Evolutionary conservation across 2,329 filamentous ascomycete genomes (phyloP), one percentile per base, ranked within the genome.

Genomic region (Aspergillus texensis): DNA sequence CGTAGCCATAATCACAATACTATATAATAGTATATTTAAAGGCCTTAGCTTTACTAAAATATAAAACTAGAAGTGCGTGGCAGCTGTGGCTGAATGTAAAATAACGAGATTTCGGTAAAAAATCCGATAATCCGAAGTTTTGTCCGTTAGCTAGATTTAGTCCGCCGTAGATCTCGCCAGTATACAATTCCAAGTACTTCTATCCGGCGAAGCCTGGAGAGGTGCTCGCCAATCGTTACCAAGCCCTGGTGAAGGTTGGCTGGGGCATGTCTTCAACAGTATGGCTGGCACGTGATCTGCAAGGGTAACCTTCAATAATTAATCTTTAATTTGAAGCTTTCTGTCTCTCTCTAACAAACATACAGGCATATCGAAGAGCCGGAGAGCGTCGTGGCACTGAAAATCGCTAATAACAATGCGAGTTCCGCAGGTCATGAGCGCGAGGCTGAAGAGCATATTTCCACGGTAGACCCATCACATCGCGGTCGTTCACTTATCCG

Each of bases 401-500:
- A 76, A 66, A 73, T 76, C 3, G 48, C 53, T 21, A 74, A 74
- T 68, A 68, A 61, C 5, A 71, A 75, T 68, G 43, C 57, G n/a
- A 67, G 39, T 58, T 64, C 53, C 6, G 63, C 67, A 70, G 28
- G 60, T 64, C 60, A 71, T 67, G 74, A 78, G 67, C 68, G 75
- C 16, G 70, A 75, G 21, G 68, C 79, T 64, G 72, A 75, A 62
- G 65, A 74, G 48, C 74, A 74, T 52, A 75, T 81, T 59, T 68
- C 72, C 34, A 68, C 62, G 1, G 70, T 69, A 64, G 69, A 78
- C 57, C 69, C 72, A 54, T 70, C 71, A 58, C 74, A 80, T 69
- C 69, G 69, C 6, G 76, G 79, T 39, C 72, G 70, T 46, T 69
- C 63, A 43, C 68, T 77, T 66, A 70, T 80, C 11, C 70, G 77